phyloP scores from a whole-genome alignment of 108 stramenopile genomes.

The Pseudonitzschia pungens region DNA sequence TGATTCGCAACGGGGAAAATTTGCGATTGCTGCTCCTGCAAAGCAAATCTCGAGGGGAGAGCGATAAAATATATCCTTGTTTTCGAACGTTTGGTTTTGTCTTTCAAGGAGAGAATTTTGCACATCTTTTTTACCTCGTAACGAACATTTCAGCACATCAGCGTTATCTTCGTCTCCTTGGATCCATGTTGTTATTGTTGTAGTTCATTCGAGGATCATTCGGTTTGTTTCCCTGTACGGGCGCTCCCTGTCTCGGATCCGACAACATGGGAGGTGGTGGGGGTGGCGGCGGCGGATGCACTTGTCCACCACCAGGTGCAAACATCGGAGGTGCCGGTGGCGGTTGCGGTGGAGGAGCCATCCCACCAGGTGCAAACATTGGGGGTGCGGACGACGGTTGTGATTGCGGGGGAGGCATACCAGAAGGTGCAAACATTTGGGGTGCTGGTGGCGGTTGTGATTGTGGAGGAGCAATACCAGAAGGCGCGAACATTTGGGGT shows the following conservation, averaged over 20 bases:
- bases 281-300: neutral
- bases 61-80: no score
- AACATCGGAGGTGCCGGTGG: neutral
- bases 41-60: no score
- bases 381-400: neutral
- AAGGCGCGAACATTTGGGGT: neutral
- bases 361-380: neutral
- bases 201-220: neutral
- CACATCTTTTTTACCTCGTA: no score
- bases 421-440: neutral
- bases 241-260: constrained; percentile 3
- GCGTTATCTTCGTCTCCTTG: neutral
- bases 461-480: neutral
- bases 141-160: neutral
- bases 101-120: no score
- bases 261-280: neutral
- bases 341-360: neutral
- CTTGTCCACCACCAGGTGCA: neutral
- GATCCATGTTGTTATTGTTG: neutral
- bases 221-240: neutral
- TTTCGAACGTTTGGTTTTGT: no score
- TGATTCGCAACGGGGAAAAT: no score
- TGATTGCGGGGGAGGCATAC: neutral
- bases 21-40: no score
- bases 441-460: neutral